phyloP scores from a whole-genome alignment of 2,329 filamentous ascomycete genomes.

The Diaporthe vexans region DNA sequence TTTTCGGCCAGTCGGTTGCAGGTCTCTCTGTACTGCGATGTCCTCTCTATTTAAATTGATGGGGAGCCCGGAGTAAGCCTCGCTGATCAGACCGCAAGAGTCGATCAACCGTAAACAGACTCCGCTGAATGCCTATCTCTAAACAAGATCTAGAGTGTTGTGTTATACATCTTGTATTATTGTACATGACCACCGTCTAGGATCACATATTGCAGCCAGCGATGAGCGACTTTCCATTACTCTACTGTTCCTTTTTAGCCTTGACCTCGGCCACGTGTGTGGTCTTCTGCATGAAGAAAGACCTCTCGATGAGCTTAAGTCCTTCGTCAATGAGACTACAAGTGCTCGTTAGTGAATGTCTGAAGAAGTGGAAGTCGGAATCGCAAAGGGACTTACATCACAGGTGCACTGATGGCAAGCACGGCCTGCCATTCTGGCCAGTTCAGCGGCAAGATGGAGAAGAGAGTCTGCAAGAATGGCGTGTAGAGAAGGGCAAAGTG shows the following conservation, averaged over 20 bases:
- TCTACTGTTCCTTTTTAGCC: slow-evolving; percentile 69
- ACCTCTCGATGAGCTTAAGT: slow-evolving; percentile 83
- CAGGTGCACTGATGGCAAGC: slow-evolving; percentile 86
- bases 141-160: slow-evolving; percentile 35
- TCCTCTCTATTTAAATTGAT: slow-evolving; percentile 6
- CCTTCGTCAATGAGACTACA: slow-evolving; percentile 83
- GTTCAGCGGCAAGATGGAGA: slow-evolving; percentile 91
- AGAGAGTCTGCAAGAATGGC: slow-evolving; percentile 88
- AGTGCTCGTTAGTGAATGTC: slow-evolving; percentile 26
- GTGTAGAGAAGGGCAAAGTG: slow-evolving; percentile 96
- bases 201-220: slow-evolving; percentile 34
- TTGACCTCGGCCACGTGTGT: slow-evolving; percentile 52
- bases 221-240: slow-evolving; percentile 15
- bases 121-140: slow-evolving; percentile 17
- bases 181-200: slow-evolving; percentile 40
- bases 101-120: neutral
- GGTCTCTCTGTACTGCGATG: neutral
- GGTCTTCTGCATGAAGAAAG: slow-evolving; percentile 71
- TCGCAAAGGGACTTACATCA: slow-evolving; percentile 77
- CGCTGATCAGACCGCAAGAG: neutral
- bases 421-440: slow-evolving; percentile 94
- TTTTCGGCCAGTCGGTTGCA: neutral
- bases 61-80: neutral
- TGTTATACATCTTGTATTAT: slow-evolving; percentile 32
- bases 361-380: neutral